These are phyloP conservation scores for Curvularia hawaiiensis DNA, from an alignment of 2,329 filamentous ascomycete genomes.

Conservation along the genomic window DNA sequence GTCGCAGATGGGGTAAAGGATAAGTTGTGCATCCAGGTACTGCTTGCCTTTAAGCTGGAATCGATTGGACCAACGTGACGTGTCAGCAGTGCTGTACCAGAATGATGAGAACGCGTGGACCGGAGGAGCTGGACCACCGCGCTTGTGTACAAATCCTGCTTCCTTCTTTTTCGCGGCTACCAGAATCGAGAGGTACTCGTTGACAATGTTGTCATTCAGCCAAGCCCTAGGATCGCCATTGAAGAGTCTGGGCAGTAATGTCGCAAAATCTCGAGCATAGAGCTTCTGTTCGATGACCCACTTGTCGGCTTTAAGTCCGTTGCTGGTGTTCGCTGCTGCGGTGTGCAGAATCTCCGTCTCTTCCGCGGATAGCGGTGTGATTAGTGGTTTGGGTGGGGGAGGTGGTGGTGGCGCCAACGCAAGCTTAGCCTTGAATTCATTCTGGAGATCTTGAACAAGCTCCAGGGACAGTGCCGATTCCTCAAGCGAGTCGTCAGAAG, in stretches of 20 bases:
- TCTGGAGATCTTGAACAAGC: conserved; percentile 26
- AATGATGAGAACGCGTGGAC: conserved; percentile 69
- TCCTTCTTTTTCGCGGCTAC: conserved; percentile 63
- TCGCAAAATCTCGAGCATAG: conserved; percentile 65
- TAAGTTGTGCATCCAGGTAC: conserved; percentile 67
- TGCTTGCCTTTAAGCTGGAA: conserved; percentile 52
- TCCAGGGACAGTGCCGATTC: conserved; percentile 28
- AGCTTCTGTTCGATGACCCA: conserved; percentile 48
- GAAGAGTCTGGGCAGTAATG: conserved; percentile 51
- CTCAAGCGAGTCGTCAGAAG: conserved; percentile 26
- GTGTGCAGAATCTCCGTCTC: conserved; percentile 24
- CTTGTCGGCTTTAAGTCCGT: conserved; percentile 21
- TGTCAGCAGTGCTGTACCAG: conserved; percentile 63
- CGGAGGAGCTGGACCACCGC: conserved; percentile 61
- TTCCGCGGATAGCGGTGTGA: conserved; percentile 23
- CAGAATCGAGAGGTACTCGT: conserved; percentile 67
- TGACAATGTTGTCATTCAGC: conserved; percentile 80
- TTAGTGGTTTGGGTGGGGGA: conserved; percentile 24
- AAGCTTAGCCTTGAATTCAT: conserved; percentile 21
- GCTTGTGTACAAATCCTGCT: conserved; percentile 60
- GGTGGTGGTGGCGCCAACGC: conserved; percentile 16
- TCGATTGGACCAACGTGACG: conserved; percentile 53
- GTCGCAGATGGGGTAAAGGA: conserved; percentile 73
- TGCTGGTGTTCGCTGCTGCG: conserved; percentile 17
- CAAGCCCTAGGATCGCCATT: conserved; percentile 59